A percentile compares a stretch with the other conserved stretches of the same genome.
Conservation (phyloP, 148 eudicot genomes). For the Rhododendron henanense region DNA sequence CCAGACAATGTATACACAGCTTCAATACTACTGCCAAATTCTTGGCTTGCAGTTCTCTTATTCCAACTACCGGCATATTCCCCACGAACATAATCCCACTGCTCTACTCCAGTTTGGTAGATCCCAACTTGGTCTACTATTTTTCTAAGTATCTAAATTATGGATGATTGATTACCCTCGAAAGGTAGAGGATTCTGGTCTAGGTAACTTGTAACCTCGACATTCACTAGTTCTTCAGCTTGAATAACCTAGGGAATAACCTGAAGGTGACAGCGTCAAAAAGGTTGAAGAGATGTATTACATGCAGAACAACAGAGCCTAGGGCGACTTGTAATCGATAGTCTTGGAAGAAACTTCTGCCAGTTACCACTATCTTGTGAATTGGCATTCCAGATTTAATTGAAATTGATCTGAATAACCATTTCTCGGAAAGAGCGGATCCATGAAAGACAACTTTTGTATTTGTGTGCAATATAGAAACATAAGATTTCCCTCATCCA, state of each 20-base stretch:
- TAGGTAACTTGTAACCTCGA: neutral
- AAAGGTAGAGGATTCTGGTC: neutral
- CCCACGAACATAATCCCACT: neutral
- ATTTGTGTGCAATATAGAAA: neutral
- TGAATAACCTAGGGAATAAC: neutral
- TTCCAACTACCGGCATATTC: neutral
- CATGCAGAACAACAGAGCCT: neutral
- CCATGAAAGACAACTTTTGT: neutral
- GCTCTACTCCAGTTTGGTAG: neutral
- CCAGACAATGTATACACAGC: neutral
- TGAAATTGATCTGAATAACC: neutral
- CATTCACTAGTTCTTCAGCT: neutral
- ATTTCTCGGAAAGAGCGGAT: neutral
- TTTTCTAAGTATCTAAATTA: neutral
- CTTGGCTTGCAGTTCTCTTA: neutral
- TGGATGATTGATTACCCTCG: neutral
- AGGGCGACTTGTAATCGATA: neutral
- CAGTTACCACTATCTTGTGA: neutral
- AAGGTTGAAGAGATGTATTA: neutral
- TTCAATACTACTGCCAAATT: neutral
- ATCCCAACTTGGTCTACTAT: neutral
- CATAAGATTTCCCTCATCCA: neutral
- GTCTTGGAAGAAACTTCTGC: neutral
- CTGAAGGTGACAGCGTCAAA: neutral
- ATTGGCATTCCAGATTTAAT: neutral